These are phyloP conservation scores for Raffaelea arxii DNA, from an alignment of 2,329 filamentous ascomycete species.

Conservation along the genomic window DNA sequence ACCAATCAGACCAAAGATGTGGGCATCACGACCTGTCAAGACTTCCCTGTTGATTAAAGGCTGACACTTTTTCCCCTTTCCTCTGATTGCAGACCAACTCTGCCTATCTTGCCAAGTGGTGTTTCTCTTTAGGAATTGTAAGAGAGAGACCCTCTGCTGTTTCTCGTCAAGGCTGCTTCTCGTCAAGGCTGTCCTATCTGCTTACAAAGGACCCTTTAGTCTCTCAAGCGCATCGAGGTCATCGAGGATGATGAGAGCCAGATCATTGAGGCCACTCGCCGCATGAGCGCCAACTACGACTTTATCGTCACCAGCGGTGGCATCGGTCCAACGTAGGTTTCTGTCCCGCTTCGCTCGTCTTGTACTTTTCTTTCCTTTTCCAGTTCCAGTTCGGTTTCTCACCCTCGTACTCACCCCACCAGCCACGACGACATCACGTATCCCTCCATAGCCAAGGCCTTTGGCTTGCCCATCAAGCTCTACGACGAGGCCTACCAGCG, in stretches of 20 bases:
- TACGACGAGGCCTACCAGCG: conserved; percentile 67
- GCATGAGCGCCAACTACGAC: conserved; percentile 86
- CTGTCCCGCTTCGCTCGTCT: too few species aligned
- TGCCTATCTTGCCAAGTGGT: conserved; percentile 54
- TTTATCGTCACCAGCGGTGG: conserved; percentile 91
- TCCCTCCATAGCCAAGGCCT: conserved; percentile 84
- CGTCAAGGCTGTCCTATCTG: not conserved
- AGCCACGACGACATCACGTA: conserved; percentile 99
- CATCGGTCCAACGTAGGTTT: conserved; percentile 80
- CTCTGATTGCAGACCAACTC: conserved; percentile 47
- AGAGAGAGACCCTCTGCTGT: too few species aligned
- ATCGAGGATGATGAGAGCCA: conserved; percentile 87
- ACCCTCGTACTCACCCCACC: conserved; percentile 15
- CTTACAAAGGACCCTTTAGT: conserved; percentile 25
- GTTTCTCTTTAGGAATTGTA: conserved; percentile 52
- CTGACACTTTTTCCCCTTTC: not conserved
- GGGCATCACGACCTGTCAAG: not conserved
- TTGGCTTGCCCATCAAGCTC: conserved; percentile 63
- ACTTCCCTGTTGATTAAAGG: too few species aligned
- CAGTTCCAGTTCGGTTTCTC: not conserved
- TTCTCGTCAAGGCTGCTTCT: not conserved
- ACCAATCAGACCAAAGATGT: conserved; percentile 12
- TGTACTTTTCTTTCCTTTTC: not conserved
- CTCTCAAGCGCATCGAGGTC: conserved; percentile 80
- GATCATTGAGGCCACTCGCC: conserved; percentile 75